Evolutionary conservation across 2,329 filamentous ascomycete species (phyloP).

Genomic region (Colletotrichum tofieldiae): DNA sequence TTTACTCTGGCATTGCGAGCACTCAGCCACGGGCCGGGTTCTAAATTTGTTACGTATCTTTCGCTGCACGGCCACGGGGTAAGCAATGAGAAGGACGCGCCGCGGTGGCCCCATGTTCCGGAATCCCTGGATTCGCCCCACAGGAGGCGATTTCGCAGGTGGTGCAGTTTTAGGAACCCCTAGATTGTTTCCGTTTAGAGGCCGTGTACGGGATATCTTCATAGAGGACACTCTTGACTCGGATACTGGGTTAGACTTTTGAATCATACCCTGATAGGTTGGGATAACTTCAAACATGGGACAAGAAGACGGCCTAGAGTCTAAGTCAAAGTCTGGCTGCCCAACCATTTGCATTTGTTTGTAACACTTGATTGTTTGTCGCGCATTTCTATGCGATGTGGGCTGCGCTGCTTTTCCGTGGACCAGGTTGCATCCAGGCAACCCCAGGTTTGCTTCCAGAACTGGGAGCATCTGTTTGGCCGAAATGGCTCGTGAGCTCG

Average conservation of each 20-base stretch:
- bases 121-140: conserved; percentile 26
- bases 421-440: conserved; percentile 27
- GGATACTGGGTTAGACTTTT: conserved; percentile 8
- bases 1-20: conserved; percentile 36
- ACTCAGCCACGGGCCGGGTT: conserved; percentile 34
- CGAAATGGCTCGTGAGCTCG: not conserved
- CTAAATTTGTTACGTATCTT: conserved; percentile 41
- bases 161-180: conserved; percentile 8
- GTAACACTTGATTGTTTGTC: not conserved
- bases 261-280: not conserved
- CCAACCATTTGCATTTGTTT: not conserved
- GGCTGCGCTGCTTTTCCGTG: not conserved
- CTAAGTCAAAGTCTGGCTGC: not conserved
- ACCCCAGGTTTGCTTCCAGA: conserved; percentile 31
- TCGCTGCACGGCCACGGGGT: conserved; percentile 43
- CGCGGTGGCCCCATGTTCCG: conserved; percentile 33
- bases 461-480: conserved; percentile 10
- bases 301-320: not conserved
- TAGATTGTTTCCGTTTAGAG: conserved; percentile 20
- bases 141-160: conserved; percentile 20
- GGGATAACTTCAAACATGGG: not conserved
- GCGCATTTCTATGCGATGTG: not conserved
- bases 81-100: conserved; percentile 33
- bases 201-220: conserved; percentile 20
- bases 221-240: conserved; percentile 29